Percentiles rank a stretch among this genome's conserved stretches.
Conservation (phyloP, 345 rosid genomes). For the Brassica juncea region DNA sequence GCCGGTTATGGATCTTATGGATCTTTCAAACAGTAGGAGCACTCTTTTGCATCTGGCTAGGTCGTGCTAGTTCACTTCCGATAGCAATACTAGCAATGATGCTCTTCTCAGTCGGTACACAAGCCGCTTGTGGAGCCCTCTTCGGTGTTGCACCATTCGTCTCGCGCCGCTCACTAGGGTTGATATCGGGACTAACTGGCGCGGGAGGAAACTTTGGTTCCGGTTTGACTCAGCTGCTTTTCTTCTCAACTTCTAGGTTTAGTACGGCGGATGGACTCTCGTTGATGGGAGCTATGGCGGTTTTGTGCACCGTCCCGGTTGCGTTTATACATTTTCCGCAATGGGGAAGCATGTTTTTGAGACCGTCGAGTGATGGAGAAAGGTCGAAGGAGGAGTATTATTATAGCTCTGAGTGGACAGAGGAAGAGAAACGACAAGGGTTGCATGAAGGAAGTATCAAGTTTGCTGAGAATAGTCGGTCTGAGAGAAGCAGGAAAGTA, state of each 20-base stretch:
- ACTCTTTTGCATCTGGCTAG: slow-evolving; percentile 74
- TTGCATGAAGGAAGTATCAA: slow-evolving; percentile 63
- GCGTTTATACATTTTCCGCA: slow-evolving; percentile 24
- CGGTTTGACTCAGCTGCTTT: slow-evolving; percentile 68
- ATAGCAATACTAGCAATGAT: slow-evolving; percentile 67
- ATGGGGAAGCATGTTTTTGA: slow-evolving; percentile 3
- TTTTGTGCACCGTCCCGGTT: slow-evolving; percentile 62
- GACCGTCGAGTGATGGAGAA: slow-evolving; percentile 47
- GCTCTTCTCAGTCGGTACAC: slow-evolving; percentile 72
- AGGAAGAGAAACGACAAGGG: slow-evolving; percentile 63
- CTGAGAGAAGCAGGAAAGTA: slow-evolving; percentile 63
- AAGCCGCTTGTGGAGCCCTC: slow-evolving; percentile 88
- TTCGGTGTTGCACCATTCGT: slow-evolving; percentile 73
- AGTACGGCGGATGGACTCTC: slow-evolving; percentile 61
- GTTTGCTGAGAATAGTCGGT: slow-evolving; percentile 71
- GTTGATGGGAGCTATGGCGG: slow-evolving; percentile 72
- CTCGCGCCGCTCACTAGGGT: slow-evolving; percentile 55
- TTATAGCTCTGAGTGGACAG: slow-evolving; percentile 62
- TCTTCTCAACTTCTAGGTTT: slow-evolving; percentile 57
- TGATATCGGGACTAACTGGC: slow-evolving; percentile 73
- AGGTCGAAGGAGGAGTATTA: slow-evolving; percentile 61
- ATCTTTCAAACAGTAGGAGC: slow-evolving; percentile 34
- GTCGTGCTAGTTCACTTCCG: slow-evolving; percentile 64
- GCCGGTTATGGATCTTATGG: slow-evolving; percentile 77
- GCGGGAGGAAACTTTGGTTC: slow-evolving; percentile 89